Evolutionary conservation across 495 filamentous ascomycete genomes (phyloP).

Genomic region (Chaetomidium leptoderma): DNA sequence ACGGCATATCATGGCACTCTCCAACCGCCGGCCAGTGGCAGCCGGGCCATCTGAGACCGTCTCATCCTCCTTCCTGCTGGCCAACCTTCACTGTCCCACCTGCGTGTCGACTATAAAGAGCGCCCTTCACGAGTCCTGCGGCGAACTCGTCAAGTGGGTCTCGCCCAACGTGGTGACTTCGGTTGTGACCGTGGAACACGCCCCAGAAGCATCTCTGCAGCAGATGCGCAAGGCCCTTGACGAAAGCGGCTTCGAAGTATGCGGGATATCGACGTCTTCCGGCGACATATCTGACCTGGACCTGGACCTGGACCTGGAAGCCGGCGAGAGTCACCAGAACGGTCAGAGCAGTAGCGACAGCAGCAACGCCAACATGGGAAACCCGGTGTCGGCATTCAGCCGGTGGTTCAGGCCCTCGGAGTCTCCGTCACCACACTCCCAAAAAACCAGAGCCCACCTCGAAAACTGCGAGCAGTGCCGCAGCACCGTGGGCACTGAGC

Average conservation of each 20-base stretch:
- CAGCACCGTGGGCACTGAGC: neutral
- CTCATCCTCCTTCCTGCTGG: constrained; percentile 48
- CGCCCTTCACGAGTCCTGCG: constrained; percentile 38
- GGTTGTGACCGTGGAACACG: constrained; percentile 45
- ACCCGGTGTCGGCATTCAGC: constrained; percentile 16
- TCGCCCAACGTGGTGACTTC: constrained; percentile 56
- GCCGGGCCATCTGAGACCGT: constrained; percentile 23
- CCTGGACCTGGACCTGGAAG: constrained; percentile 11
- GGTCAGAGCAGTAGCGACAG: constrained; percentile 16
- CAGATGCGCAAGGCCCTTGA: constrained; percentile 41
- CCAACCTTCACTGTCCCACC: constrained; percentile 60
- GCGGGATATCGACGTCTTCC: constrained; percentile 38
- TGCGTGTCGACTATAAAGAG: constrained; percentile 55
- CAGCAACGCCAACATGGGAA: constrained; percentile 8
- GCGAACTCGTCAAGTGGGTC: constrained; percentile 43
- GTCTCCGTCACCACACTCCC: constrained; percentile 6
- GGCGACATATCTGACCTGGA: constrained; percentile 24
- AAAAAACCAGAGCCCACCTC: constrained; percentile 27
- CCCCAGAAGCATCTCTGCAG: constrained; percentile 25
- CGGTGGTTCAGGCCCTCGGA: constrained; percentile 27
- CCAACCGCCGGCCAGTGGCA: constrained; percentile 15
- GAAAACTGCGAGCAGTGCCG: constrained; percentile 36
- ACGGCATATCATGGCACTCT: constrained; percentile 22
- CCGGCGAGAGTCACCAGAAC: neutral
- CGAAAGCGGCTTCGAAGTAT: constrained; percentile 46